A percentile compares a stretch with the other conserved stretches of the same genome.
phyloP scores from a whole-genome alignment of 306 rosid species.

The Fragaria vesca region DNA sequence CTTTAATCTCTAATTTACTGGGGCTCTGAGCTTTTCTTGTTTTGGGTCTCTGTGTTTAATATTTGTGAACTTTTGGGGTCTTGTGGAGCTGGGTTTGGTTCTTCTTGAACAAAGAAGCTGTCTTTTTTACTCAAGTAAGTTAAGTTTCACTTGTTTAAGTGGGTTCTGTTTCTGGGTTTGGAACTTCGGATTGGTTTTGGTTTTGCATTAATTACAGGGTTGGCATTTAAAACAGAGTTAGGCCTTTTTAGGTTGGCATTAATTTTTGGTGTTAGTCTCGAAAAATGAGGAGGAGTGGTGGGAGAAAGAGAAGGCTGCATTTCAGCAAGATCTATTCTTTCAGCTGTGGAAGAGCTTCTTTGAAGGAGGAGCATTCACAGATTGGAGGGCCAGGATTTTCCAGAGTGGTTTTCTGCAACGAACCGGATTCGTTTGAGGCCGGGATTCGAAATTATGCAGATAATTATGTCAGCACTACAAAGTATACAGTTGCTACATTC shows the following conservation, averaged over 20 bases:
- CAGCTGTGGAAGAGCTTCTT: slow-evolving; percentile 56
- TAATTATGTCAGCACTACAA: slow-evolving; percentile 77
- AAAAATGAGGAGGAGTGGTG: slow-evolving; percentile 44
- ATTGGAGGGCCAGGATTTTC: slow-evolving; percentile 84
- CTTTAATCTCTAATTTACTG: slow-evolving; percentile 2
- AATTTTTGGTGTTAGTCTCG: slow-evolving; percentile 10
- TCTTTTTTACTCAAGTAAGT: slow-evolving; percentile 3
- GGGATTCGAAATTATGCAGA: slow-evolving; percentile 51
- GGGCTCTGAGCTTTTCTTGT: slow-evolving; percentile 18
- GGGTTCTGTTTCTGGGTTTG: neutral
- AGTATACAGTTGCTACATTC: slow-evolving; percentile 73
- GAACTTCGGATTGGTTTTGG: neutral
- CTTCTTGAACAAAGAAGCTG: slow-evolving; percentile 10
- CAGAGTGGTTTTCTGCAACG: slow-evolving; percentile 71
- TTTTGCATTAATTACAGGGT: neutral
- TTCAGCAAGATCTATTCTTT: slow-evolving; percentile 88
- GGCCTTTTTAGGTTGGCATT: slow-evolving; percentile 2
- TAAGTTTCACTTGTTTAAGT: neutral
- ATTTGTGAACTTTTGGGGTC: slow-evolving; percentile 27
- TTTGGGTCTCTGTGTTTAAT: slow-evolving; percentile 25
- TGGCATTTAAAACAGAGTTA: neutral
- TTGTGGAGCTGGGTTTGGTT: slow-evolving; percentile 17
- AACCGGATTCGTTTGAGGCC: slow-evolving; percentile 54
- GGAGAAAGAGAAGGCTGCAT: slow-evolving; percentile 50
- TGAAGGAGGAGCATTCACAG: slow-evolving; percentile 62